These are phyloP conservation scores for Kuraishia ogatae DNA, from an alignment of 805 yeast genomes.

Conservation along the genomic window DNA sequence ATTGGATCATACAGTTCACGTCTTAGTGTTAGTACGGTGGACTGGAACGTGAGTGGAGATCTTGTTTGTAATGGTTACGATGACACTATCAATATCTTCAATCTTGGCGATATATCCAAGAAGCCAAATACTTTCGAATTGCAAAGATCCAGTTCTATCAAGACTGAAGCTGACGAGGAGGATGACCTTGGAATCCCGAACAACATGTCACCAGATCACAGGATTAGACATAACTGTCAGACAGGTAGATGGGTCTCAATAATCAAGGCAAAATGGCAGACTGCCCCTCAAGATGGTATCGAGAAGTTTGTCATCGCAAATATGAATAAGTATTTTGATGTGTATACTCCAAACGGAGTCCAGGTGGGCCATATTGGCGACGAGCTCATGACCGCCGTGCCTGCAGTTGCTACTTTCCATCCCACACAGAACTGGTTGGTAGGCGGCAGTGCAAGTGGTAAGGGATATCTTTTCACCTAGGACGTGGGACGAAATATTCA, in stretches of 20 bases:
- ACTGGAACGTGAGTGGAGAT: constrained; percentile 63
- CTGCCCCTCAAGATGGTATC: constrained; percentile 54
- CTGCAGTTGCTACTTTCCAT: constrained; percentile 82
- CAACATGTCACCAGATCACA: constrained; percentile 50
- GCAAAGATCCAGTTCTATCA: constrained; percentile 7
- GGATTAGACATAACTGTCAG: constrained; percentile 84
- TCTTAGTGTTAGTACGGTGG: constrained; percentile 75
- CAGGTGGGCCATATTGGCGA: constrained; percentile 70
- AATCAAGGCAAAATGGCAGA: constrained; percentile 82
- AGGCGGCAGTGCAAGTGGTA: constrained; percentile 95
- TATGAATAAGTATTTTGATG: constrained; percentile 83
- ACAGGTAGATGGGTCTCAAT: constrained; percentile 97
- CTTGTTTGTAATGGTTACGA: constrained; percentile 93
- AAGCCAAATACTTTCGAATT: constrained; percentile 15
- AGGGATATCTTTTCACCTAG: constrained; percentile 51
- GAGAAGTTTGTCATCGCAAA: constrained; percentile 89
- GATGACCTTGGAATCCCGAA: constrained; percentile 18
- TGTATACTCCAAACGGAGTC: constrained; percentile 68
- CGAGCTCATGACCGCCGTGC: constrained; percentile 72
- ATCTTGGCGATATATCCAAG: constrained; percentile 30
- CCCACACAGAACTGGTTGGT: constrained; percentile 83
- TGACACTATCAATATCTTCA: constrained; percentile 70
- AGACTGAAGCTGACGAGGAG: constrained; percentile 10
- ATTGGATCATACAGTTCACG: constrained; percentile 63
- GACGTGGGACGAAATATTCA: not conserved